Evolutionary conservation across 805 yeast species (phyloP).

Genomic region (Ogataea sp.): DNA sequence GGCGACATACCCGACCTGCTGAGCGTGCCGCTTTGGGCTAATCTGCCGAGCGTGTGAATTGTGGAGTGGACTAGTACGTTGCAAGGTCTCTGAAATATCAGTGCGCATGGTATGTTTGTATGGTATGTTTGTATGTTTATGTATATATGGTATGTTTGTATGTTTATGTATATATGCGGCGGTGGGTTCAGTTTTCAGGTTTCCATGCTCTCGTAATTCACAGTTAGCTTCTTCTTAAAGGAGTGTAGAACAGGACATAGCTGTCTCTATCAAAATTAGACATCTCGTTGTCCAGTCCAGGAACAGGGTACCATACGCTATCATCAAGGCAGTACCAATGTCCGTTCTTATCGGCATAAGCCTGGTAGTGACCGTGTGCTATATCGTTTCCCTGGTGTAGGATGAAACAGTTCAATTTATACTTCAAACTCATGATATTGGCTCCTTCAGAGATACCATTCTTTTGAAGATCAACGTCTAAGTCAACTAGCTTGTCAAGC

Average conservation of each 20-base stretch:
- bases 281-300: conserved; percentile 39
- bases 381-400: conserved; percentile 60
- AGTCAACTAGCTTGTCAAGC: conserved; percentile 13
- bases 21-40: too few species aligned
- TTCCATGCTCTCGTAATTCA: too few species aligned
- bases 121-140: conserved; percentile 1
- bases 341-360: conserved; percentile 49
- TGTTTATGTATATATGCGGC: background rate
- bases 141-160: background rate
- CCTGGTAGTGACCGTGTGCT: conserved; percentile 71
- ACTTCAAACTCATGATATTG: conserved; percentile 23
- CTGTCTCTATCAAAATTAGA: conserved; percentile 43
- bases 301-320: conserved; percentile 40
- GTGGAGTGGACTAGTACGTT: too few species aligned
- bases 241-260: conserved; percentile 59
- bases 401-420: conserved; percentile 53
- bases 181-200: too few species aligned
- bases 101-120: too few species aligned
- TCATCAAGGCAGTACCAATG: conserved; percentile 73
- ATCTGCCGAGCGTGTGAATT: too few species aligned
- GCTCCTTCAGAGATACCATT: conserved; percentile 43
- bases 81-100: background rate
- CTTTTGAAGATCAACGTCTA: conserved; percentile 32
- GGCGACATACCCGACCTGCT: too few species aligned
- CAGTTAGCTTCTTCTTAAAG: background rate